phyloP scores from a whole-genome alignment of 2,329 filamentous ascomycete species.

The Pseudocercospora fuligena region DNA sequence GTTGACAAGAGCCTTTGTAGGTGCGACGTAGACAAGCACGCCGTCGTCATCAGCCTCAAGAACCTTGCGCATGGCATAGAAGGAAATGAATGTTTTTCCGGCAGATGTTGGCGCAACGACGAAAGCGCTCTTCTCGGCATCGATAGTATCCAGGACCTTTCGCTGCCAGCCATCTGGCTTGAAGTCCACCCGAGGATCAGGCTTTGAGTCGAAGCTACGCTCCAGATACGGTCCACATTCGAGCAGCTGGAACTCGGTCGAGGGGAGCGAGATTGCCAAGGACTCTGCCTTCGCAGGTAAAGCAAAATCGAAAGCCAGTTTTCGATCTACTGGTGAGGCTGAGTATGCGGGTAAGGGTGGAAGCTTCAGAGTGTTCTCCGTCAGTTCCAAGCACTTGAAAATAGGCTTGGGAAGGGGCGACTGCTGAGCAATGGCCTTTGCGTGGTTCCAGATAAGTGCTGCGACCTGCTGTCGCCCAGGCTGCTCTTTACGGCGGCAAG shows the following conservation, averaged over 20 bases:
- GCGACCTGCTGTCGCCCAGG: constrained; percentile 48
- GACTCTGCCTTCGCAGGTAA: constrained; percentile 38
- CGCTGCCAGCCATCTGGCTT: constrained; percentile 78
- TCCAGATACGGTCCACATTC: constrained; percentile 76
- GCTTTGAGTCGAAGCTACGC: constrained; percentile 70
- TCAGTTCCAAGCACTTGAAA: constrained; percentile 41
- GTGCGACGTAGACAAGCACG: constrained; percentile 77
- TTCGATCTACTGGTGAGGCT: constrained; percentile 31
- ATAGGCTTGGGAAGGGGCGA: constrained; percentile 51
- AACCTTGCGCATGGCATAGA: constrained; percentile 81
- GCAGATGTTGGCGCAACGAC: constrained; percentile 79
- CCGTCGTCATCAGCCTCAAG: constrained; percentile 70
- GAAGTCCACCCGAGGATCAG: constrained; percentile 73
- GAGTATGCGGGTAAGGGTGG: constrained; percentile 41
- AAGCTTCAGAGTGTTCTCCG: constrained; percentile 46
- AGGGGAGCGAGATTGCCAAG: constrained; percentile 43
- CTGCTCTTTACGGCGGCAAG: constrained; percentile 43
- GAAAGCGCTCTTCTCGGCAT: constrained; percentile 71
- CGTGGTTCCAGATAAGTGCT: constrained; percentile 54
- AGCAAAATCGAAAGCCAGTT: constrained; percentile 52
- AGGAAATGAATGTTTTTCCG: constrained; percentile 83
- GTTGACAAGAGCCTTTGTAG: constrained; percentile 81
- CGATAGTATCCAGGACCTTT: constrained; percentile 73
- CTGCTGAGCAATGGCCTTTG: constrained; percentile 45
- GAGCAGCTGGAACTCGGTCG: constrained; percentile 68